Percentiles rank a stretch among this genome's conserved stretches.
These are phyloP conservation scores for Alternaria arborescens DNA, from an alignment of 2,329 filamentous ascomycete species.

Conservation along the genomic window DNA sequence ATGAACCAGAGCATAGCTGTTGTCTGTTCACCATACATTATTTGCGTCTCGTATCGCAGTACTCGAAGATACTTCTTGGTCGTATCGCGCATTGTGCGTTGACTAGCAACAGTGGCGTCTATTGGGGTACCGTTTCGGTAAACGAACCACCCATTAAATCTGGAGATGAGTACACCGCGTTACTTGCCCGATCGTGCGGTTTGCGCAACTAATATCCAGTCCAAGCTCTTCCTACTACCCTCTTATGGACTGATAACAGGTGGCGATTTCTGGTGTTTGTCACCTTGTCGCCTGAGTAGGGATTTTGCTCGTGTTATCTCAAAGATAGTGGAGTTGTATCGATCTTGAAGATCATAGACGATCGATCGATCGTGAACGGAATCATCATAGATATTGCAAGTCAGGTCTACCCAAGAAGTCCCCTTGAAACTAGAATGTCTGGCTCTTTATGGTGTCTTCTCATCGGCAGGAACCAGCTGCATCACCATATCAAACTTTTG, in stretches of 20 bases:
- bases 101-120: conserved; percentile 32
- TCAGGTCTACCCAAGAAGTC: neutral
- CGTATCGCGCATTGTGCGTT: neutral
- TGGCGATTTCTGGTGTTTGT: conserved; percentile 18
- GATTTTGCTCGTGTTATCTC: neutral
- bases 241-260: conserved; percentile 13
- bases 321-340: neutral
- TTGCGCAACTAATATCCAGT: conserved; percentile 27
- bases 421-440: neutral
- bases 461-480: neutral
- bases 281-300: neutral
- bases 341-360: neutral
- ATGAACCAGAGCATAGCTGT: too few species aligned
- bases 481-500: too few species aligned
- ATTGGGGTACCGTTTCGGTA: conserved; percentile 31
- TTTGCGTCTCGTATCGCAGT: neutral
- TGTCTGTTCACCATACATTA: neutral
- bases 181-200: conserved; percentile 33
- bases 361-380: neutral
- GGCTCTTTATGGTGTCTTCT: neutral
- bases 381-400: neutral
- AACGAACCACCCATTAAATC: conserved; percentile 25
- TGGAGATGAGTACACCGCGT: conserved; percentile 17
- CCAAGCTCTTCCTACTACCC: conserved; percentile 13
- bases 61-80: neutral